phyloP scores from a whole-genome alignment of 2,329 filamentous ascomycete species.

The Colletotrichum brevisporum region DNA sequence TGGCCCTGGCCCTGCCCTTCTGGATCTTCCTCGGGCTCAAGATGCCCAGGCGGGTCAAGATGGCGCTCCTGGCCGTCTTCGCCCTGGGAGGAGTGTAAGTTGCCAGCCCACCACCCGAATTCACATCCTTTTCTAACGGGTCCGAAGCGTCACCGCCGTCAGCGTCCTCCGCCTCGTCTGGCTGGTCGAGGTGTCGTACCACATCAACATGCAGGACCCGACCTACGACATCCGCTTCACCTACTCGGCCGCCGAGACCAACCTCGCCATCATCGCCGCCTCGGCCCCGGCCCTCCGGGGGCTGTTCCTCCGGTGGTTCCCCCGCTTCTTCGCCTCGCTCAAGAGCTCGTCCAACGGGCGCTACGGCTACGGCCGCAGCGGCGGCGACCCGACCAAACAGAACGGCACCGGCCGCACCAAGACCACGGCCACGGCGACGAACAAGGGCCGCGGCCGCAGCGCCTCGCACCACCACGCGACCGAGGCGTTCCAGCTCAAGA shows the following conservation, averaged over 20 bases:
- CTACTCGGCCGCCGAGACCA: constrained; percentile 52
- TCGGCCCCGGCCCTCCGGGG: constrained; percentile 56
- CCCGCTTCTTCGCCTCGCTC: constrained; percentile 43
- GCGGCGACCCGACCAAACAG: constrained; percentile 21
- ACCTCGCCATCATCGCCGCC: constrained; percentile 55
- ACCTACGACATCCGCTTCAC: constrained; percentile 50
- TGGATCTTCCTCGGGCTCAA: constrained; percentile 52
- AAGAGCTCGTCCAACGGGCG: constrained; percentile 41
- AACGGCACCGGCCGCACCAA: not conserved
- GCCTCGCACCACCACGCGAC: constrained; percentile 1
- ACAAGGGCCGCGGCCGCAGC: constrained; percentile 7
- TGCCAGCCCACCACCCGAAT: not conserved
- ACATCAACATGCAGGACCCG: constrained; percentile 41
- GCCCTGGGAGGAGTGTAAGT: constrained; percentile 48
- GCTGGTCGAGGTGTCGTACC: constrained; percentile 37
- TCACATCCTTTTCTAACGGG: constrained; percentile 11
- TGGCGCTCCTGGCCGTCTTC: constrained; percentile 53
- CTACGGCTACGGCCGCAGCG: constrained; percentile 27
- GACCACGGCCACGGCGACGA: constrained; percentile 22
- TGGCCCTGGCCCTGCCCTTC: constrained; percentile 54
- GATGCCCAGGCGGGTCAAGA: constrained; percentile 50
- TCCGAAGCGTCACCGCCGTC: constrained; percentile 35
- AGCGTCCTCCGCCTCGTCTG: constrained; percentile 28
- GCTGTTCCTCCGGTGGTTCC: constrained; percentile 49
- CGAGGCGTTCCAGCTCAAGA: constrained; percentile 33